These are phyloP conservation scores for Dactylonectria macrodidyma DNA, from an alignment of 2,329 filamentous ascomycete genomes.

Conservation along the genomic window DNA sequence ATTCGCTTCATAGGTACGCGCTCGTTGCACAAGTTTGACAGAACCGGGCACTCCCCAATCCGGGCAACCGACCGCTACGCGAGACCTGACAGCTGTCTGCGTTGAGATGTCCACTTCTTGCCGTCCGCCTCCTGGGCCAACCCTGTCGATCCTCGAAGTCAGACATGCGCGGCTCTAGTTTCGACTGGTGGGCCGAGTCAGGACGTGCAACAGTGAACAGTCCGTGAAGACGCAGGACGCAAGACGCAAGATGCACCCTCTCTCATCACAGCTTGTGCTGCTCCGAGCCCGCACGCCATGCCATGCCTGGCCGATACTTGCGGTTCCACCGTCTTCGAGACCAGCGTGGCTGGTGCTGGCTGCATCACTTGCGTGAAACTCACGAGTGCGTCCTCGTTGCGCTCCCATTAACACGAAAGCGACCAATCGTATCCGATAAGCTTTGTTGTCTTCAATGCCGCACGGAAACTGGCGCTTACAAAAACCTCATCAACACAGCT, in stretches of 20 bases:
- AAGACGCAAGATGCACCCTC: constrained; percentile 24
- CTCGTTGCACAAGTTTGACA: constrained; percentile 39
- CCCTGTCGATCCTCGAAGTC: constrained; percentile 47
- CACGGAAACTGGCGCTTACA: neutral
- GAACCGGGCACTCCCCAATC: constrained; percentile 34
- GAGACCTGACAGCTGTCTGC: constrained; percentile 34
- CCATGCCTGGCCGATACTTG: constrained; percentile 36
- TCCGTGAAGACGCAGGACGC: constrained; percentile 3
- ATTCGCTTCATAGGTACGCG: constrained; percentile 32
- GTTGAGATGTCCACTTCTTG: constrained; percentile 35
- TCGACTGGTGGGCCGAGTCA: constrained; percentile 49
- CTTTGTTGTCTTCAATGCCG: constrained; percentile 14
- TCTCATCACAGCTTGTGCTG: constrained; percentile 36
- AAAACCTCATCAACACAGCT: neutral
- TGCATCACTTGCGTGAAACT: constrained; percentile 41
- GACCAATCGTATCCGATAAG: constrained; percentile 10
- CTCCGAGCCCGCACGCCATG: constrained; percentile 35
- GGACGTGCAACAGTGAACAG: constrained; percentile 42
- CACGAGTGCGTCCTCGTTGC: constrained; percentile 31
- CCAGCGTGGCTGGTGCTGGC: constrained; percentile 43
- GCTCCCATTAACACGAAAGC: constrained; percentile 16
- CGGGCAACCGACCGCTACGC: constrained; percentile 33
- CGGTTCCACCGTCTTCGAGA: constrained; percentile 49
- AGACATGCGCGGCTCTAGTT: constrained; percentile 44
- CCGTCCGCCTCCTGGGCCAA: constrained; percentile 33